Evolutionary conservation across 345 rosid genomes (phyloP).

Genomic region (Euphorbia peplus): DNA sequence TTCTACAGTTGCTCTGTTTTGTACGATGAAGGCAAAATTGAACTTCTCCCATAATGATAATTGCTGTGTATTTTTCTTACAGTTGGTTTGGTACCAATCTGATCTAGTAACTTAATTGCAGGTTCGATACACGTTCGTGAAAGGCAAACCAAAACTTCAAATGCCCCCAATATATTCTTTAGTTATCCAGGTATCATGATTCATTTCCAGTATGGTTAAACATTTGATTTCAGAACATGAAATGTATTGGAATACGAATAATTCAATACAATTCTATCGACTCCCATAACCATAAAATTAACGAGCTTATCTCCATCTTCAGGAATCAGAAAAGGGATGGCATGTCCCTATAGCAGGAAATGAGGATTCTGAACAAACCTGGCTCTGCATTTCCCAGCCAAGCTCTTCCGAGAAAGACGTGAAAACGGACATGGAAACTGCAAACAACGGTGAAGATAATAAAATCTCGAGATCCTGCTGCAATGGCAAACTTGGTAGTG

Average conservation of each 20-base stretch:
- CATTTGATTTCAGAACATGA: neutral
- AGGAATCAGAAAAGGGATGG: conserved; percentile 96
- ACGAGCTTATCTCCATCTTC: conserved; percentile 8
- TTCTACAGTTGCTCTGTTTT: too few species aligned
- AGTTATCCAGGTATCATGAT: conserved; percentile 65
- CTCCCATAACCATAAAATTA: neutral
- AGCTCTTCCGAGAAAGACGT: conserved; percentile 21
- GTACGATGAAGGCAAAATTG: too few species aligned
- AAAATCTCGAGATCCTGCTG: neutral
- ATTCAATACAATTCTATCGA: neutral
- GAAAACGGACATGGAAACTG: conserved; percentile 13
- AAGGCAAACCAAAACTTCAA: conserved; percentile 59
- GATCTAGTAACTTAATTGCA: conserved; percentile 20
- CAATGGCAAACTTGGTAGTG: conserved; percentile 7
- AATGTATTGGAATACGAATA: too few species aligned
- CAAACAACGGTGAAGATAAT: conserved; percentile 15
- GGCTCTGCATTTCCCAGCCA: conserved; percentile 64
- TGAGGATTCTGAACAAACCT: conserved; percentile 37
- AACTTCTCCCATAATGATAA: too few species aligned
- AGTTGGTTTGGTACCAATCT: neutral
- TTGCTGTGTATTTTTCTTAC: too few species aligned
- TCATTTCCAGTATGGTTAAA: neutral
- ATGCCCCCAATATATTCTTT: conserved; percentile 65
- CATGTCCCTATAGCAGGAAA: conserved; percentile 54
- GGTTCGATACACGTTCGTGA: conserved; percentile 70